phyloP scores from a whole-genome alignment of 495 filamentous ascomycete species.

The Penicillium roqueforti region DNA sequence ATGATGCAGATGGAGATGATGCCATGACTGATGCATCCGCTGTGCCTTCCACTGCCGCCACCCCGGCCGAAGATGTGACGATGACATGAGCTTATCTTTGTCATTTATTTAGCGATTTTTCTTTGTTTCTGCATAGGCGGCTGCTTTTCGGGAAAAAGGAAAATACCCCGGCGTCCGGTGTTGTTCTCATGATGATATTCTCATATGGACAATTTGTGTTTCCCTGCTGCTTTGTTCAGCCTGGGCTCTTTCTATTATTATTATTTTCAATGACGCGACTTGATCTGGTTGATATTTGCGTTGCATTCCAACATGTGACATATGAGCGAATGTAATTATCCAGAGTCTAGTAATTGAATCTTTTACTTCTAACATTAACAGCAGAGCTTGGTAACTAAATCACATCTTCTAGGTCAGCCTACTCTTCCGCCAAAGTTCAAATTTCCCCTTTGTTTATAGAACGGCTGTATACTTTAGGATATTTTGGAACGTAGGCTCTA shows the following conservation, averaged over 20 bases:
- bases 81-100: conserved; percentile 21
- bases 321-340: conserved; percentile 1
- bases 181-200: conserved; percentile 15
- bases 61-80: conserved; percentile 23
- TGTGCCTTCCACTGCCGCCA: conserved; percentile 13
- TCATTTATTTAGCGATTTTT: conserved; percentile 5
- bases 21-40: conserved; percentile 22
- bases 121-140: conserved; percentile 18
- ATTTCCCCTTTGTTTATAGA: too few relatives aligned
- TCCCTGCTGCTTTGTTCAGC: not conserved
- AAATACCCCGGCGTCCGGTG: conserved; percentile 31
- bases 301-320: not conserved
- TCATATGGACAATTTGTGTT: conserved; percentile 3
- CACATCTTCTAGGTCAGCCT: not conserved
- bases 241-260: not conserved
- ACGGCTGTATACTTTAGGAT: too few relatives aligned
- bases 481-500: not conserved
- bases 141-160: conserved; percentile 14
- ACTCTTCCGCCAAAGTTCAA: not conserved
- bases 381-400: not conserved
- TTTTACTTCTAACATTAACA: not conserved
- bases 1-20: conserved; percentile 18
- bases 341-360: not conserved
- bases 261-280: not conserved
- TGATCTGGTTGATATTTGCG: not conserved